These are phyloP conservation scores for Rutstroemia sp. DNA, from an alignment of 2,329 filamentous ascomycete genomes.

Conservation along the genomic window DNA sequence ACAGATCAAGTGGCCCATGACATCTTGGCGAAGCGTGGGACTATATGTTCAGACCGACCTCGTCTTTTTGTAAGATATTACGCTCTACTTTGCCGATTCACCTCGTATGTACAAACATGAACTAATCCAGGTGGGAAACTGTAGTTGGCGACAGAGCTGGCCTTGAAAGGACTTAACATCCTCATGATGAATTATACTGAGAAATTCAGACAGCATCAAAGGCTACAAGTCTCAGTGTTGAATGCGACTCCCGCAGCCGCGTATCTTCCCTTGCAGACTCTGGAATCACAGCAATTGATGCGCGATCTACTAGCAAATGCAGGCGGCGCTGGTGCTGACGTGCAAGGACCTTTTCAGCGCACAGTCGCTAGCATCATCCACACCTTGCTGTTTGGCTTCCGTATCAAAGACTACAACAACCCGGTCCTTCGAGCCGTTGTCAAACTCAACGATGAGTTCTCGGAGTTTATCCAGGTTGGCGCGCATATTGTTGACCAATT, in stretches of 20 bases:
- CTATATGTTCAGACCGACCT: constrained; percentile 2
- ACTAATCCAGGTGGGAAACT: neutral
- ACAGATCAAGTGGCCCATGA: neutral
- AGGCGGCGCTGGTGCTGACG: neutral
- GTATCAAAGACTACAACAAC: constrained; percentile 1
- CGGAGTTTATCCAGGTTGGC: neutral
- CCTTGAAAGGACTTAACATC: neutral
- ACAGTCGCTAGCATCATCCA: neutral
- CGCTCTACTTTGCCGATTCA: neutral
- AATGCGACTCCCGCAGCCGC: neutral
- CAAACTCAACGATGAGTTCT: constrained; percentile 2
- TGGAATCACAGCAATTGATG: constrained; percentile 3
- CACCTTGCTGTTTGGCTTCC: neutral
- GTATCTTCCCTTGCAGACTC: neutral
- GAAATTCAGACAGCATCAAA: constrained; percentile 2
- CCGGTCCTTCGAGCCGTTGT: neutral
- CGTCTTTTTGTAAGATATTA: constrained; percentile 3
- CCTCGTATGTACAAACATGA: neutral
- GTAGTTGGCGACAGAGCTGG: neutral
- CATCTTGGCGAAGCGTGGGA: neutral
- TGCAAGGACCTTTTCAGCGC: neutral
- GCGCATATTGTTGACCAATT: constrained; percentile 1
- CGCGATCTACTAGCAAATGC: neutral
- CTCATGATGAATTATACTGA: constrained; percentile 2
- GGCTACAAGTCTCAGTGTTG: neutral